Base-by-base conservation (phyloP, 768 basidiomycete genomes). In the Russula compacta region DNA sequence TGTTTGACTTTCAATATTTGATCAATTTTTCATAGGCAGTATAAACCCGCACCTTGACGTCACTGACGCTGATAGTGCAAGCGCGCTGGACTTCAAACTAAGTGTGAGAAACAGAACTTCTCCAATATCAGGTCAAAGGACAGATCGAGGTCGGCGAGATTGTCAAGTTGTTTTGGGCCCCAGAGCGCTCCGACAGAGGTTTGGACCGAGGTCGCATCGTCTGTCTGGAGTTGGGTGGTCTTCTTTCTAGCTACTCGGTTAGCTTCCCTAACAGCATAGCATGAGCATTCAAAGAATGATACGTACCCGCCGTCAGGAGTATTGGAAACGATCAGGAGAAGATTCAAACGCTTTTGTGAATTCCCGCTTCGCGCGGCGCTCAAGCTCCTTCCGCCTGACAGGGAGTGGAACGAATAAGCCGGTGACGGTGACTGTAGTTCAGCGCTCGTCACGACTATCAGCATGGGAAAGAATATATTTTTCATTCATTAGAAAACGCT, bases 361-460 rank as follows among this genome's bases (percentile, higher is more conserved):
- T 67, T 98, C 95, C 46, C 93, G 83, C 70, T 95, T 98, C 1
- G 79, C 77, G 66, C 95, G 94, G 56, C 91, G 77, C 69, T 92
- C 86, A 36, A 98, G 80, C 67, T 98, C 97, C 71, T 95, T 95
- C 6, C 92, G 79, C 5, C 95, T 82, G 6, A 99, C 97, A 1
- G 97, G 92, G 0, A 98, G 78, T 1, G 89, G 81, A 6, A 77
- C 75, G 73, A 98, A 98, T 0, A 95, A 76, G 33, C 82, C 81
- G 0, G 81, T 77, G 2, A 97, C 73, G 0, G 76, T 75, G 19
- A 94, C 80, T 0, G 95, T 95, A 0, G 95, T 98, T 6, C 97
- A 97, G 61, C 86, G 80, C 92, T 98, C 40, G 58, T 35, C 38
- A 24, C 54, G 4, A 21, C 24, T 24, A 51, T 58, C 17, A 56